phyloP scores from a whole-genome alignment of 2,329 filamentous ascomycete genomes.

The Cadophora sp. region DNA sequence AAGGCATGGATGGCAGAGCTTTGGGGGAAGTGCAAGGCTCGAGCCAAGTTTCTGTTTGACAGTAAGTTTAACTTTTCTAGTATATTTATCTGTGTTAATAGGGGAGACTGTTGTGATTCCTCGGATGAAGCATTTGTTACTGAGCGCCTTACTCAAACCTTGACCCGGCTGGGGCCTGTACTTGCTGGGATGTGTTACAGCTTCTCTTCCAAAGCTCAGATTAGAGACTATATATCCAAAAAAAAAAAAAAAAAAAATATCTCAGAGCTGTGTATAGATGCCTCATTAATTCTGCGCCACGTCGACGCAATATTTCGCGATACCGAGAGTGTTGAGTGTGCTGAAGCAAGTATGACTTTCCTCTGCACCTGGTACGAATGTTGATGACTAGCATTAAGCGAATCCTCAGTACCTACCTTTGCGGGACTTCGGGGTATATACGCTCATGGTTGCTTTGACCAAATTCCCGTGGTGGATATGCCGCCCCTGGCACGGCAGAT shows the following conservation, averaged over 20 bases:
- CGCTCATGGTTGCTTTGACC: conserved; percentile 11
- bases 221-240: conserved; percentile 15
- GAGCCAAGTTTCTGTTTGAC: conserved; percentile 17
- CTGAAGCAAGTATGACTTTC: conserved; percentile 17
- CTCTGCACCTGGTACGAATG: conserved; percentile 14
- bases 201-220: conserved; percentile 13
- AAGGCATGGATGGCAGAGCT: conserved; percentile 8
- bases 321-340: conserved; percentile 8
- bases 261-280: conserved; percentile 17
- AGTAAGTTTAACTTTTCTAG: conserved; percentile 10
- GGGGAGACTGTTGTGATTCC: conserved; percentile 13
- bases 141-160: conserved; percentile 11
- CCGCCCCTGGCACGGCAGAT: conserved; percentile 20
- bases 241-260: conserved; percentile 16
- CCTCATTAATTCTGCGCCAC: conserved; percentile 11
- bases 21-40: conserved; percentile 13
- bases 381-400: conserved; percentile 6
- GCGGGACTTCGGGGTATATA: conserved; percentile 8
- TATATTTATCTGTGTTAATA: conserved; percentile 6
- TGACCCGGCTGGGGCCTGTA: conserved; percentile 4
- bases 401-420: background rate
- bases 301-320: conserved; percentile 5
- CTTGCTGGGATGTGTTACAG: conserved; percentile 14
- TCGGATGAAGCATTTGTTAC: conserved; percentile 12
- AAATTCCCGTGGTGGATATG: conserved; percentile 9